Evolutionary conservation across 78 protist species (phyloP).

Genomic region (slime mould (Dictyostelium discoideum)): DNA sequence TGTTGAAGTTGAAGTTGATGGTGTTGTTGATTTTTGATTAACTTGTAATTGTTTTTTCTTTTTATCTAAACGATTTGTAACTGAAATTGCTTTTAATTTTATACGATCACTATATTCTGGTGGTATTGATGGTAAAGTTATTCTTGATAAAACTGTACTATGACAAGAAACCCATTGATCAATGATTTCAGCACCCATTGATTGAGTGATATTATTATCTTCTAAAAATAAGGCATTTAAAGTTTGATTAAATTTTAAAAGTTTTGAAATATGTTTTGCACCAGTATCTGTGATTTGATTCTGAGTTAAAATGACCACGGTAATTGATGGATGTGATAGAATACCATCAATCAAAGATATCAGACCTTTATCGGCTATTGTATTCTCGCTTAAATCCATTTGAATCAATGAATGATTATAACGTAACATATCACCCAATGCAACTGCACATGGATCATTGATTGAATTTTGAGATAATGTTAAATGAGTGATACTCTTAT

Average conservation of each 20-base stretch:
- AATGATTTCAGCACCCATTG: conserved; percentile 1
- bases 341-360: conserved; percentile 26
- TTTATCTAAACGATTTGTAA: conserved; percentile 37
- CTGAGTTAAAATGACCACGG: conserved; percentile 2
- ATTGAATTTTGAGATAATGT: conserved; percentile 27
- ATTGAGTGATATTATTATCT: conserved; percentile 22
- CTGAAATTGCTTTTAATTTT: conserved; percentile 21
- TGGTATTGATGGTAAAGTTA: conserved; percentile 15
- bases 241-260: conserved; percentile 42
- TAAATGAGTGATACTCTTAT: conserved; percentile 22
- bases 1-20: neutral
- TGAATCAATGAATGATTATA: conserved; percentile 46
- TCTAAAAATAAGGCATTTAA: conserved; percentile 46
- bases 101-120: conserved; percentile 27
- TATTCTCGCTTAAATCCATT: conserved; percentile 45
- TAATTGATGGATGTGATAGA: conserved; percentile 65
- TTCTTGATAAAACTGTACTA: neutral
- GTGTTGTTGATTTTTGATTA: neutral
- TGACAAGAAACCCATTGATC: conserved; percentile 43
- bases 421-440: conserved; percentile 60
- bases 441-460: conserved; percentile 13
- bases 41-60: conserved; percentile 22
- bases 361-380: conserved; percentile 31
- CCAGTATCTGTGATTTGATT: conserved; percentile 42
- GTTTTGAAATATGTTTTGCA: conserved; percentile 6